Evolutionary conservation across 1,284 basidiomycete genomes (phyloP).

Genomic region (Microstroma glucosiphilum): DNA sequence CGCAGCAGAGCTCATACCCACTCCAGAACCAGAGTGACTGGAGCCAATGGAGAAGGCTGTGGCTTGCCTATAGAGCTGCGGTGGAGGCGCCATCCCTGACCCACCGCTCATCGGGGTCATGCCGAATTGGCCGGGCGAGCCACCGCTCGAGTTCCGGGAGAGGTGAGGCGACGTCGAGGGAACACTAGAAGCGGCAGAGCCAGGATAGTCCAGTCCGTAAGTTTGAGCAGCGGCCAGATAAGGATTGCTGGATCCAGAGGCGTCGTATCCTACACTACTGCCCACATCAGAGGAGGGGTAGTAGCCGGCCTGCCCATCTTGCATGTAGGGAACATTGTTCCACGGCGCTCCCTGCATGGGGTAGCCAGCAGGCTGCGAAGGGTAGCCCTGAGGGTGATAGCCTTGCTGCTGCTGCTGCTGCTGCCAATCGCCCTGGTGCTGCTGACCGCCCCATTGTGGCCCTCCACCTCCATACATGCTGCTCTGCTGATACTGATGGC

Average conservation of each 20-base stretch:
- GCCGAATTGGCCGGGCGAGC: conserved; percentile 10
- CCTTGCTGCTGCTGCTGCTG: conserved; percentile 3
- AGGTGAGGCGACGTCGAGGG: background rate
- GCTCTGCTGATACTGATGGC: background rate
- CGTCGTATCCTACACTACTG: conserved; percentile 15
- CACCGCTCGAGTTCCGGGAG: conserved; percentile 16
- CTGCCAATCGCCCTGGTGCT: background rate
- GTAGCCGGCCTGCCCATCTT: background rate
- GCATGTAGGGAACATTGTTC: background rate
- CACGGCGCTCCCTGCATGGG: no score
- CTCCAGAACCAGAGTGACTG: background rate
- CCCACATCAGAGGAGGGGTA: no score
- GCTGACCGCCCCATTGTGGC: background rate
- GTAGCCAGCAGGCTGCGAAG: background rate
- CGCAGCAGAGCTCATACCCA: background rate
- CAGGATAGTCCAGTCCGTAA: conserved; percentile 14
- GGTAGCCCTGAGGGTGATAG: background rate
- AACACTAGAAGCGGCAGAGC: background rate
- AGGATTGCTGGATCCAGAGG: conserved; percentile 18
- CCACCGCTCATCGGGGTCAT: conserved; percentile 22
- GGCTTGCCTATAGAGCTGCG: background rate
- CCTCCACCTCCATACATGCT: background rate
- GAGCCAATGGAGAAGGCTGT: conserved; percentile 4
- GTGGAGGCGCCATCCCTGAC: background rate
- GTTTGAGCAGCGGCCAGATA: conserved; percentile 35